Conservation (phyloP, 306 rosid genomes). For the Neltuma alba region DNA sequence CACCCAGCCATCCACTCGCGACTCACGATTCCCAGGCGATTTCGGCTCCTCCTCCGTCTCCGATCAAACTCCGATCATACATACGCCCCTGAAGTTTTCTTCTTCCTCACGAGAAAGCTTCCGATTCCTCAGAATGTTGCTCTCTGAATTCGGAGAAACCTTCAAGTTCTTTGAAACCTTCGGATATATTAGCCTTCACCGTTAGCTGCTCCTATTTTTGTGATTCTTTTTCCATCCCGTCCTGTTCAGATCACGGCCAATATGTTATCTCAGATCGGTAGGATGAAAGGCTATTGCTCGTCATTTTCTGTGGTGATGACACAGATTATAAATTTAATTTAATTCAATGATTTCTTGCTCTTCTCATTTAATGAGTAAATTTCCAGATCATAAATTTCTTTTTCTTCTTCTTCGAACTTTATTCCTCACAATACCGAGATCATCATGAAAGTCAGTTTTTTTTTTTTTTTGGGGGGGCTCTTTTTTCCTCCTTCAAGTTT, state of each 20-base stretch:
- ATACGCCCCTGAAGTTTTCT: neutral
- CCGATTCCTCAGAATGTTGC: neutral
- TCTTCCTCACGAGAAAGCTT: neutral
- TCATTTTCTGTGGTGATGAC: neutral
- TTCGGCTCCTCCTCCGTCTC: conserved; percentile 27
- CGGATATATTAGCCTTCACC: neutral
- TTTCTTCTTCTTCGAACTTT: neutral
- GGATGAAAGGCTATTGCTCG: neutral
- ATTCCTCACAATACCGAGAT: neutral
- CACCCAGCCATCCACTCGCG: conserved; percentile 63
- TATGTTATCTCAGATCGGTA: neutral
- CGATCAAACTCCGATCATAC: conserved; percentile 32
- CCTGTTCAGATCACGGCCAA: conserved; percentile 2
- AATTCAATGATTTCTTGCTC: neutral
- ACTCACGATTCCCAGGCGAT: conserved; percentile 65
- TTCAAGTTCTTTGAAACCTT: neutral
- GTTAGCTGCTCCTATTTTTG: neutral
- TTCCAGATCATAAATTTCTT: neutral
- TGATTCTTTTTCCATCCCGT: neutral
- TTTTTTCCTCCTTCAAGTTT: neutral
- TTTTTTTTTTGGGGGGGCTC: neutral
- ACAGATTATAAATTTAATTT: neutral
- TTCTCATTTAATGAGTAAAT: neutral
- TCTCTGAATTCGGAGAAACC: conserved; percentile 1
- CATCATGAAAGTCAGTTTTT: neutral